A percentile compares a stretch with the other conserved stretches of the same genome.
phyloP scores from a whole-genome alignment of 2,329 filamentous ascomycete genomes.

The Sclerotiophoma versabilis region DNA sequence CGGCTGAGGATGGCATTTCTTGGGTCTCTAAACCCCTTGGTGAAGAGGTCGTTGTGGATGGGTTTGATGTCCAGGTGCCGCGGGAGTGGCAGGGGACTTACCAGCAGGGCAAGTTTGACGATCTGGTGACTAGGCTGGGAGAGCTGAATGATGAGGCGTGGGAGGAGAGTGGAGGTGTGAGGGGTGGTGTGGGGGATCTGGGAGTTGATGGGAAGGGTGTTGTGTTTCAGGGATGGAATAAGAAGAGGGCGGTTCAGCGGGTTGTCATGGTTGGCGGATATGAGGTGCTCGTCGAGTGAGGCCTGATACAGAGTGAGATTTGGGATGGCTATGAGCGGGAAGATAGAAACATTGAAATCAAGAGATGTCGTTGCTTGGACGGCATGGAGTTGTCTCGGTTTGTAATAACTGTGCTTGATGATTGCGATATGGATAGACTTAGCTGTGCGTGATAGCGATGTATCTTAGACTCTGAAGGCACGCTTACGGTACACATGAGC shows the following conservation, averaged over 20 bases:
- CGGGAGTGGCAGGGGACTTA: constrained; percentile 33
- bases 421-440: constrained; percentile 3
- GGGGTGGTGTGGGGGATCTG: constrained; percentile 25
- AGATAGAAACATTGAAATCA: not conserved
- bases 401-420: not conserved
- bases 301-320: not conserved
- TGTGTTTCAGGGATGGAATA: constrained; percentile 28
- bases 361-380: not conserved
- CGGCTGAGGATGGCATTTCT: constrained; percentile 11
- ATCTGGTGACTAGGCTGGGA: constrained; percentile 25
- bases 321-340: not conserved
- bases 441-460: not conserved
- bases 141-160: constrained; percentile 28
- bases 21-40: constrained; percentile 32
- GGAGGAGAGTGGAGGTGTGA: constrained; percentile 23
- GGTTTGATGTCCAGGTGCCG: constrained; percentile 38
- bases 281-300: constrained; percentile 14
- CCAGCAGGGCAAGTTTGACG: constrained; percentile 28
- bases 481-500: not conserved
- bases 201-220: constrained; percentile 31
- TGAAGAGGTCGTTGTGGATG: constrained; percentile 38
- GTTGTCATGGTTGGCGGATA: constrained; percentile 7
- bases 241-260: constrained; percentile 10
- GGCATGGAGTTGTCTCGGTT: not conserved
- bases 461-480: not conserved